These are phyloP conservation scores for Vanilla planifolia DNA, from an alignment of 106 monocot genomes.

Conservation along the genomic window DNA sequence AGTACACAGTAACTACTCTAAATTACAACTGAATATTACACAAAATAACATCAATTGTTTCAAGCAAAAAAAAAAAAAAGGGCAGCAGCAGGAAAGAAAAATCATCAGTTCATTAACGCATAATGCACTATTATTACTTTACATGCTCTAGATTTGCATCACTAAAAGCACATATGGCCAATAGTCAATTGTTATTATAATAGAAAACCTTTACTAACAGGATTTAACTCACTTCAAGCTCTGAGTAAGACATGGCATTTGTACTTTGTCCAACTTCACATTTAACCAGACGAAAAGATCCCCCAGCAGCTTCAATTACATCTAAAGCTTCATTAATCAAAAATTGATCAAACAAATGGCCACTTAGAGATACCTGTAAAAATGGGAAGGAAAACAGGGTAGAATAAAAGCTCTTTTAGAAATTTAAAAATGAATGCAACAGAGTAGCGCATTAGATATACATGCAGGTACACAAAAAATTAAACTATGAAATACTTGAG, in stretches of 20 bases:
- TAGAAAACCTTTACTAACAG: not conserved
- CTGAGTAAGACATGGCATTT: constrained; percentile 78
- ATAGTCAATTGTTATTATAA: not conserved
- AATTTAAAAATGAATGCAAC: not conserved
- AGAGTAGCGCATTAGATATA: not conserved
- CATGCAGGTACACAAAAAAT: not conserved
- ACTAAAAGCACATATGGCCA: not conserved
- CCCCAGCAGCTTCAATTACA: constrained; percentile 83
- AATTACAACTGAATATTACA: not conserved
- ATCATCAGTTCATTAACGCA: not conserved
- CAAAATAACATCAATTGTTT: not conserved
- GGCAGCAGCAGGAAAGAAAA: not conserved
- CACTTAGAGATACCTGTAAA: constrained; percentile 85
- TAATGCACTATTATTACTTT: not conserved
- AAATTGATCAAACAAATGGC: constrained; percentile 94
- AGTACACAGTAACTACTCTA: not conserved
- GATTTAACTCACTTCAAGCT: constrained; percentile 66
- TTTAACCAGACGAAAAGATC: constrained; percentile 75
- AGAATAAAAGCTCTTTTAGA: not conserved
- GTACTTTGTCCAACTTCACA: constrained; percentile 91
- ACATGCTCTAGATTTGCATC: not conserved
- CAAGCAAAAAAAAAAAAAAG: not conserved
- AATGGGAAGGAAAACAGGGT: not conserved
- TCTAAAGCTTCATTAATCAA: constrained; percentile 94
- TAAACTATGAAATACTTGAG: not conserved